Evolutionary conservation across 2,329 filamentous ascomycete species (phyloP).

Genomic region (Fusarium robinianum): DNA sequence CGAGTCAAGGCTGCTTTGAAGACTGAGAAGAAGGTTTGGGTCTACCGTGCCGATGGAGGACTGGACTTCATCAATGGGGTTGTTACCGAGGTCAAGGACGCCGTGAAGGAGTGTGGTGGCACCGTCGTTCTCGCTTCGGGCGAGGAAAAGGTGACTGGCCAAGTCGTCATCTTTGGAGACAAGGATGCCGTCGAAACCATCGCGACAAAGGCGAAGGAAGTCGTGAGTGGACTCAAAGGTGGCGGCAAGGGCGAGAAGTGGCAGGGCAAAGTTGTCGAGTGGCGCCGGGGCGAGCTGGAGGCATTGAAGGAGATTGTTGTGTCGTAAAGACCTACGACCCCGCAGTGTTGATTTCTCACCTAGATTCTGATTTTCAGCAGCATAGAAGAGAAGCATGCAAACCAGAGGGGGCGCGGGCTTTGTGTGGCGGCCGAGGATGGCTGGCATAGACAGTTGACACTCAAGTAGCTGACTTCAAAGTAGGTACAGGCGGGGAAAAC

Average conservation of each 20-base stretch:
- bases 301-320: constrained; percentile 29
- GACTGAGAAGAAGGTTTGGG: constrained; percentile 26
- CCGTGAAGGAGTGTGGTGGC: constrained; percentile 10
- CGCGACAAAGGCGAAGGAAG: constrained; percentile 21
- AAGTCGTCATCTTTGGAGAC: constrained; percentile 35
- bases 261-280: constrained; percentile 40
- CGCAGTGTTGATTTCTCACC: too few relatives aligned
- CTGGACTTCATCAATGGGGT: constrained; percentile 41
- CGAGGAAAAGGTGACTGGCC: constrained; percentile 30
- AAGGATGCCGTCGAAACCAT: constrained; percentile 26
- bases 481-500: too few relatives aligned
- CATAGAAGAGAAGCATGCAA: too few relatives aligned
- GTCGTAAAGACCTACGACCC: too few relatives aligned
- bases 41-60: constrained; percentile 33
- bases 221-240: constrained; percentile 35
- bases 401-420: too few relatives aligned
- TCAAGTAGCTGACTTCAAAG: too few relatives aligned
- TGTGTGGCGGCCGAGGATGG: too few relatives aligned
- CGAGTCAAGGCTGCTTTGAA: constrained; percentile 22
- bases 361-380: too few relatives aligned
- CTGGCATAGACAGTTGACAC: too few relatives aligned
- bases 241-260: constrained; percentile 39
- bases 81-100: constrained; percentile 30
- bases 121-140: constrained; percentile 35
- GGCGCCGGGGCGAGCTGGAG: constrained; percentile 33